Percentiles rank a stretch among this genome's conserved stretches.
Conservation (phyloP, 805 yeast genomes). For the Cyberlindnera japonica region DNA sequence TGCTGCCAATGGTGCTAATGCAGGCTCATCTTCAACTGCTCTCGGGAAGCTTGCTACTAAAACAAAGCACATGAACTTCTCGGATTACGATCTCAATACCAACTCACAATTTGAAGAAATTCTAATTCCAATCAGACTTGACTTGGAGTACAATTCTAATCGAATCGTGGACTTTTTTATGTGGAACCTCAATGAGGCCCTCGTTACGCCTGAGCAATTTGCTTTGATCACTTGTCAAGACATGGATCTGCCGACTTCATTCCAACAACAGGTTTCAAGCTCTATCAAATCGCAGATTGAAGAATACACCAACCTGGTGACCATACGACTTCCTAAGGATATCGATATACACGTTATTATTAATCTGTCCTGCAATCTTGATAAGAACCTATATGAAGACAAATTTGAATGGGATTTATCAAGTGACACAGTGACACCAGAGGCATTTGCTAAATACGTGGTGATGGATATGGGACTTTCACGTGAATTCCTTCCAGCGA, state of each 20-base stretch:
- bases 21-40: constrained; percentile 2
- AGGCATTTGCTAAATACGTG: constrained; percentile 73
- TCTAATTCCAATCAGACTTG: constrained; percentile 84
- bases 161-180: constrained; percentile 82
- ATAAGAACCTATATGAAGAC: constrained; percentile 83
- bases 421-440: constrained; percentile 52
- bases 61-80: constrained; percentile 26
- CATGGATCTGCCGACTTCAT: constrained; percentile 67
- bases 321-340: constrained; percentile 64
- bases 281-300: constrained; percentile 79
- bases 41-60: constrained; percentile 21
- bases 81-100: constrained; percentile 23
- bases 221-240: constrained; percentile 79
- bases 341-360: constrained; percentile 71
- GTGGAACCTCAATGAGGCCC: constrained; percentile 85
- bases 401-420: constrained; percentile 90
- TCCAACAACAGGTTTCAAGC: constrained; percentile 59
- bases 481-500: constrained; percentile 85
- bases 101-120: constrained; percentile 50
- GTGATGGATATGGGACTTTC: constrained; percentile 82
- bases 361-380: constrained; percentile 76
- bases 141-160: constrained; percentile 81
- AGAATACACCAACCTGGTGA: constrained; percentile 61
- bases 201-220: constrained; percentile 84
- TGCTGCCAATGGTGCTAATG: constrained; percentile 2